Base-by-base conservation (phyloP, 768 basidiomycete species). In the Rhodotorula diobovata region DNA sequence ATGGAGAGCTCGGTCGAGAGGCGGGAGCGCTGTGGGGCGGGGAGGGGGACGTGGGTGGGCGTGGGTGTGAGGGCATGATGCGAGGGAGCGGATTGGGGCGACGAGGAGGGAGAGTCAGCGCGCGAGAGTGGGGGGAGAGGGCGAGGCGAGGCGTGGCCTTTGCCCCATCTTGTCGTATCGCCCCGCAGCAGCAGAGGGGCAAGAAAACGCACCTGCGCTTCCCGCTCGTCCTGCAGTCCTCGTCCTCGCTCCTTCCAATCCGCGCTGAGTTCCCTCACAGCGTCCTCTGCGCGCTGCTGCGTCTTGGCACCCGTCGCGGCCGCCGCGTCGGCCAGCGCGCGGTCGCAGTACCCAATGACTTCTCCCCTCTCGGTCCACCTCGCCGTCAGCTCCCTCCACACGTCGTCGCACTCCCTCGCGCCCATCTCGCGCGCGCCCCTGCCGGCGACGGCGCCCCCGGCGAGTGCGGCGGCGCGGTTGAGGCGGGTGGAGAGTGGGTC, bases 401-500 rank as follows among this genome's bases (percentile, higher is more conserved):
- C 66, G 30, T 14, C 34, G 32, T 55, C 71, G 53, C 71, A 72
- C 51, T 63, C 70, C 12, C 23, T 2, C 14, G 15, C 15, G 23
- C 50, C 65, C 65, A 66, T 60, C 59, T 54, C 51, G n/a, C 39
- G 46, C 8, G 35, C 55, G 32, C 59, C 60, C 4, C 60, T 30
- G 2, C 59, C 58, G 1, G 10, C 0, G 41, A 69, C 55, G 20
- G 50, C 61, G 25, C 32, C 21, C 21, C 61, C 23, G 15, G 18
- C 20, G n/a, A 72, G 57, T 0, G 71, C 71, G 10, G 48, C 25
- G 5, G 53, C 61, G 39, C 71, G 61, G 59, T 72, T 72, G 16
- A 72, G 32, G 20, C 71, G 66, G 20, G 54, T 56, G 15, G 59
- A 21, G 71, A 72, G 48, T 16, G 53, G 41, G 57, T 72, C 71